Percentiles rank a stretch among this genome's conserved stretches.
phyloP scores from a whole-genome alignment of 2,329 filamentous ascomycete species.

The Plectosphaerella cucumerina region DNA sequence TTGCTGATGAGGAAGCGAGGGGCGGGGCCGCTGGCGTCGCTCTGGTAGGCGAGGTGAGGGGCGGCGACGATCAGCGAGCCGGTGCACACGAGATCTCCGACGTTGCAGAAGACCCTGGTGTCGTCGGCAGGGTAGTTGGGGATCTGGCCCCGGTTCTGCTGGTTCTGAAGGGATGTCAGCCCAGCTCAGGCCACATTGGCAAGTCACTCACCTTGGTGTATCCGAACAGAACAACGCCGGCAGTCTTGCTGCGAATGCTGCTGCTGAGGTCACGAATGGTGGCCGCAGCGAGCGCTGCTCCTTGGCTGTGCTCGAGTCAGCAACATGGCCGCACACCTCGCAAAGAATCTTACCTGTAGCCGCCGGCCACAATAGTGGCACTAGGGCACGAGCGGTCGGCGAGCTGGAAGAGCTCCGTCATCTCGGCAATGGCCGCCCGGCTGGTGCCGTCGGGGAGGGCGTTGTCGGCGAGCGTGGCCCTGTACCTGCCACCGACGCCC shows the following conservation, averaged over 20 bases:
- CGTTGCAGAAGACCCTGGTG: slow-evolving; percentile 34
- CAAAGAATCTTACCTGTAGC: slow-evolving; percentile 30
- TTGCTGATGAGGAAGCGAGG: slow-evolving; percentile 14
- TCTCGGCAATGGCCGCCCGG: slow-evolving; percentile 22
- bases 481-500: slow-evolving; percentile 35
- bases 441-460: slow-evolving; percentile 24
- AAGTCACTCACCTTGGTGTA: slow-evolving; percentile 11
- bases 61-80: slow-evolving; percentile 27
- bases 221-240: slow-evolving; percentile 21
- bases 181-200: slow-evolving; percentile 26
- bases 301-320: slow-evolving; percentile 22
- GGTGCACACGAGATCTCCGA: slow-evolving; percentile 30
- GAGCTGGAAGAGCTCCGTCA: slow-evolving; percentile 24
- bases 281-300: slow-evolving; percentile 19
- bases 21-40: slow-evolving; percentile 11
- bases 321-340: slow-evolving; percentile 21
- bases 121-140: slow-evolving; percentile 25
- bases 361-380: slow-evolving; percentile 29
- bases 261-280: slow-evolving; percentile 16
- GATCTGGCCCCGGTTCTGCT: slow-evolving; percentile 29
- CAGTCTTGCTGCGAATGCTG: slow-evolving; percentile 11
- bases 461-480: slow-evolving; percentile 25
- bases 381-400: slow-evolving; percentile 29
- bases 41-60: slow-evolving; percentile 24
- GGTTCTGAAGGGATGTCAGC: slow-evolving; percentile 26